Conservation (phyloP, 129 eudicot genomes). For the Arctium lappa region DNA sequence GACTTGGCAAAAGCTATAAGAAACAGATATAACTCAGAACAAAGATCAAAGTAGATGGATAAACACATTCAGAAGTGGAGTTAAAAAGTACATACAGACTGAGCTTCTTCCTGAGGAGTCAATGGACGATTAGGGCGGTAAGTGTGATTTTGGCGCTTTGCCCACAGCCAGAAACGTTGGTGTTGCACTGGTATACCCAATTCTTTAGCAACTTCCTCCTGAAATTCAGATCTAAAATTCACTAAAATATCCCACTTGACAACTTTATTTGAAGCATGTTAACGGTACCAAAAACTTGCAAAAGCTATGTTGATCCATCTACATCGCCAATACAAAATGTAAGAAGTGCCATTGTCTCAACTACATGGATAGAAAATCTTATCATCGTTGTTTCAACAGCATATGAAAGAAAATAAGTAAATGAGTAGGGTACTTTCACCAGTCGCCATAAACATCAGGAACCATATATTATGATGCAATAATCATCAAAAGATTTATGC, state of each 20-base stretch:
- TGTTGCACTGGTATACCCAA: slow-evolving; percentile 63
- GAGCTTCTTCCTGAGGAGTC: slow-evolving; percentile 56
- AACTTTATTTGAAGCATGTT: background rate
- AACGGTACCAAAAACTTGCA: background rate
- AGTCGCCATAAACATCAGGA: background rate
- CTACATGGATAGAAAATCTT: background rate
- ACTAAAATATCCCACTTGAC: background rate
- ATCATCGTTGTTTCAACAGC: background rate
- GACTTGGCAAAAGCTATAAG: background rate
- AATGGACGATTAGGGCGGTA: slow-evolving; percentile 71
- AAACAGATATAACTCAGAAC: background rate
- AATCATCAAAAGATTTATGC: background rate
- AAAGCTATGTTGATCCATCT: background rate
- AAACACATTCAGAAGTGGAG: background rate
- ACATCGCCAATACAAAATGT: background rate
- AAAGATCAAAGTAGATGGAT: background rate
- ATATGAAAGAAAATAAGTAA: background rate
- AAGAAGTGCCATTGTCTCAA: background rate
- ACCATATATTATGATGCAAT: background rate
- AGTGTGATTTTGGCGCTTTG: slow-evolving; percentile 69
- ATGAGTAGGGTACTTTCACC: background rate
- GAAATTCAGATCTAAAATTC: slow-evolving; percentile 2
- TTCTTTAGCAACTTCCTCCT: slow-evolving; percentile 75
- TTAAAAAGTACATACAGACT: slow-evolving; percentile 34
- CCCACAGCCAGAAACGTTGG: slow-evolving; percentile 75